Evolutionary conservation across 805 yeast species (phyloP).

Genomic region (Metschnikowia rubicola): DNA sequence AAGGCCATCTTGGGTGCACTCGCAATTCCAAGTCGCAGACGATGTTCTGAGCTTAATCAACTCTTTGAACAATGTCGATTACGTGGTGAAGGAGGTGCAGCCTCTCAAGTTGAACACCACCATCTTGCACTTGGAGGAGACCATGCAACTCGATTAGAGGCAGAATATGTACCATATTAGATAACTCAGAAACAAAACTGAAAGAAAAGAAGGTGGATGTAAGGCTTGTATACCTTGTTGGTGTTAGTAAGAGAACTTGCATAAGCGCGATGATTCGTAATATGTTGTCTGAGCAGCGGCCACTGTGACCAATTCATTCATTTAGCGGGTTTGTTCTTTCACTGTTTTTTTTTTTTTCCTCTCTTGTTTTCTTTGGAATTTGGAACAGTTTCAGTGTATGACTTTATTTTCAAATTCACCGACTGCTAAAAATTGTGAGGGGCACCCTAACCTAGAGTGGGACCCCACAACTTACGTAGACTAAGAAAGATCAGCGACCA

Average conservation of each 20-base stretch:
- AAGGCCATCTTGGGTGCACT: constrained; percentile 86
- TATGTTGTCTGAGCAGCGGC: no score
- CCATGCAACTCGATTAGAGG: constrained; percentile 19
- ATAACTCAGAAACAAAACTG: not conserved
- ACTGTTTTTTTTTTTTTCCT: no score
- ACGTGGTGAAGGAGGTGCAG: constrained; percentile 51
- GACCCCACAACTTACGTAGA: no score
- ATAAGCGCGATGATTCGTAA: no score
- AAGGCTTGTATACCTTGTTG: not conserved
- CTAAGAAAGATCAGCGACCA: no score
- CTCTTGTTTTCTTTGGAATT: no score
- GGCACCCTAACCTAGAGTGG: no score
- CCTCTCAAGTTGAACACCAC: constrained; percentile 16
- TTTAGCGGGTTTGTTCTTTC: no score
- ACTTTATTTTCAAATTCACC: no score
- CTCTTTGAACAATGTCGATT: constrained; percentile 61
- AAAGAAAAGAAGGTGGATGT: not conserved
- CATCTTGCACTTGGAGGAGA: constrained; percentile 18
- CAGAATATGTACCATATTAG: not conserved
- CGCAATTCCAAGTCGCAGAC: constrained; percentile 60
- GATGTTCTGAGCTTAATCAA: constrained; percentile 43
- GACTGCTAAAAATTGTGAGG: no score
- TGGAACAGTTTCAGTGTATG: no score
- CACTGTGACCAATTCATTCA: no score
- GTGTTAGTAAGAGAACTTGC: not conserved